Evolutionary conservation across 2,329 filamentous ascomycete species (phyloP).

Genomic region (Colletotrichum falcatum): DNA sequence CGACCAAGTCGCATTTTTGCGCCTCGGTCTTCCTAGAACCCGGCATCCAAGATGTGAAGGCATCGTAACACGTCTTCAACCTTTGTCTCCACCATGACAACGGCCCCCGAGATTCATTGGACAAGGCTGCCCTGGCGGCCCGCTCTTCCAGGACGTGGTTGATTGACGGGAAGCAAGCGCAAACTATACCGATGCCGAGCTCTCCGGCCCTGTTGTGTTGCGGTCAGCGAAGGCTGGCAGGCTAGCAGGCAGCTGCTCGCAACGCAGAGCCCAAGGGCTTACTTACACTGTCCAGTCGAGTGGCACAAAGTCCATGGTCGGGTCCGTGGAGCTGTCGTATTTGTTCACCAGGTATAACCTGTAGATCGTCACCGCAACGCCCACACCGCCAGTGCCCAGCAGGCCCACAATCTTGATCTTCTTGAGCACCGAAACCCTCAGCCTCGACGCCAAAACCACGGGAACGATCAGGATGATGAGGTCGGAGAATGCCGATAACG

Average conservation of each 20-base stretch:
- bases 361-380: conserved; percentile 47
- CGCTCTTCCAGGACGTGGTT: conserved; percentile 41
- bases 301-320: conserved; percentile 44
- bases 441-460: conserved; percentile 47
- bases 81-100: conserved; percentile 12
- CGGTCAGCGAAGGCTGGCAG: neutral
- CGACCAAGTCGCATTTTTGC: neutral
- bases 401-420: conserved; percentile 50
- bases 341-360: conserved; percentile 43
- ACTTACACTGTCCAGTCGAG: conserved; percentile 40
- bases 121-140: no score
- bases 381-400: conserved; percentile 48
- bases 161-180: conserved; percentile 42
- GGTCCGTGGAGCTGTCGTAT: conserved; percentile 44
- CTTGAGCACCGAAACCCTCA: conserved; percentile 46
- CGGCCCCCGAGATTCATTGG: neutral
- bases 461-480: conserved; percentile 51
- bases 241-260: neutral
- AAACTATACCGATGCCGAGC: conserved; percentile 42
- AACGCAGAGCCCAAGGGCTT: conserved; percentile 2
- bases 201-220: conserved; percentile 33
- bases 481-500: conserved; percentile 50
- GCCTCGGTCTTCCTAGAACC: neutral
- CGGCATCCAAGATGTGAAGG: conserved; percentile 14
- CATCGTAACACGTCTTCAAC: neutral